phyloP scores from a whole-genome alignment of 768 basidiomycete species.

The Phylloporus scabripes region DNA sequence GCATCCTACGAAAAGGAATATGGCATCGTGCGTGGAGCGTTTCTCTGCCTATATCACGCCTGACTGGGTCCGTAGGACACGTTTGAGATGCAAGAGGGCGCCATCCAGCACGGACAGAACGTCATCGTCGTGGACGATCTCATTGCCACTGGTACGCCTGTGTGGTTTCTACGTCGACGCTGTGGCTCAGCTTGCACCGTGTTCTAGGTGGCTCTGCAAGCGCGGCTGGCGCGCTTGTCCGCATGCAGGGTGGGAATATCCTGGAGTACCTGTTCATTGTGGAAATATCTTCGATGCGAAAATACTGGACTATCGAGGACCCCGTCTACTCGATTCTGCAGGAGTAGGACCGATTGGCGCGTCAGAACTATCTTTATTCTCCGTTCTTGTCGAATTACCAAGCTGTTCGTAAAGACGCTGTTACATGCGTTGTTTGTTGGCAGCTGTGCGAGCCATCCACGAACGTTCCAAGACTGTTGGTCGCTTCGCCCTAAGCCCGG shows the following conservation, averaged over 20 bases:
- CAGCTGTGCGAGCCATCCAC: background rate
- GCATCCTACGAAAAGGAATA: constrained; percentile 91
- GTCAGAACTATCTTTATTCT: constrained; percentile 15
- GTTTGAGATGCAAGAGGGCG: constrained; percentile 94
- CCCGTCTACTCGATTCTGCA: constrained; percentile 88
- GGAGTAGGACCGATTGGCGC: constrained; percentile 52
- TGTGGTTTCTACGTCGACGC: background rate
- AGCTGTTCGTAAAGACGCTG: no score
- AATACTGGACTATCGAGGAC: constrained; percentile 65
- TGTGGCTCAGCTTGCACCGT: constrained; percentile 6
- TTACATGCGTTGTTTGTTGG: no score
- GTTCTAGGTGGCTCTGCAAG: constrained; percentile 81
- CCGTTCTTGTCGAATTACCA: background rate
- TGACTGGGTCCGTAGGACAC: constrained; percentile 54
- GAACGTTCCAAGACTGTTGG: background rate
- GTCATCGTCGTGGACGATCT: constrained; percentile 92
- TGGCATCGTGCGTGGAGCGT: constrained; percentile 53
- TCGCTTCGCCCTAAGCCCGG: background rate
- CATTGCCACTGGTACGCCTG: constrained; percentile 81
- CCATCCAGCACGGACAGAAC: constrained; percentile 75
- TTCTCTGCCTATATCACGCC: background rate
- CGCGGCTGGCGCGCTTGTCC: constrained; percentile 86
- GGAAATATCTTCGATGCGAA: constrained; percentile 69
- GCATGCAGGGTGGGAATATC: constrained; percentile 75
- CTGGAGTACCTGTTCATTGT: constrained; percentile 95